Base-by-base conservation (phyloP, 139 green algal genomes). In the Coccomyxa sp. region DNA sequence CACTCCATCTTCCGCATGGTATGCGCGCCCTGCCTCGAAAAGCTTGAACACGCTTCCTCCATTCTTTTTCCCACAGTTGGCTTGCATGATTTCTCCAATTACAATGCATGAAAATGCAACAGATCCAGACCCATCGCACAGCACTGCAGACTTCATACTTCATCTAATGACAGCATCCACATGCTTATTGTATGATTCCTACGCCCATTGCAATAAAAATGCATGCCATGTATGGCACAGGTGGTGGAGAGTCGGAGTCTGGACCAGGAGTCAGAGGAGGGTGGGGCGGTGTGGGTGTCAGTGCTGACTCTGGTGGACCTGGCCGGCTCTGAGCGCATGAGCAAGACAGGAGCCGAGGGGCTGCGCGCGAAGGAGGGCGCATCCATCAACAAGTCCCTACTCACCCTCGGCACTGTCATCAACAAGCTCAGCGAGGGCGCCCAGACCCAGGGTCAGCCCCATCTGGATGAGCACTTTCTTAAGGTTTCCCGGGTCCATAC, bases 1-100 rank as follows among this genome's bases (percentile, higher is more conserved):
- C 96, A 99, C 91, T 96, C 95, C 45, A 90, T 99, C 27, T 99
- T 99, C 88, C 90, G 94, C 74, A 99, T 99, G 97, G 96, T 99
- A 38, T 67, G 90, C 13, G 60, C 14, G 11, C 16, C 14, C 30
- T 68, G 58, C 76, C 38, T n/a, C 60, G 74, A 21, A n/a, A n/a
- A 51, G 38, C 38, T 51, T 51, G 38, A 7, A 51, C 38, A 51
- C 38, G 7, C 7, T 75, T 75, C 67, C 67, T 10, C 67, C 17
- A 25, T 27, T 79, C 25, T 79, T 51, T 51, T 7, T 51, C 38
- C 38, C 38, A 51, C 7, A 71, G 63, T 28, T 71, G 18, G 63
- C 63, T 71, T 71, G 18, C 18, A 21, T 9, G 1, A 15, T 25
- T 71, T 71, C 63, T 25, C 63, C 18, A 14, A 1, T 25, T 71